These are phyloP conservation scores for Diaporthe vaccinii DNA, from an alignment of 2,329 filamentous ascomycete genomes.

Conservation along the genomic window DNA sequence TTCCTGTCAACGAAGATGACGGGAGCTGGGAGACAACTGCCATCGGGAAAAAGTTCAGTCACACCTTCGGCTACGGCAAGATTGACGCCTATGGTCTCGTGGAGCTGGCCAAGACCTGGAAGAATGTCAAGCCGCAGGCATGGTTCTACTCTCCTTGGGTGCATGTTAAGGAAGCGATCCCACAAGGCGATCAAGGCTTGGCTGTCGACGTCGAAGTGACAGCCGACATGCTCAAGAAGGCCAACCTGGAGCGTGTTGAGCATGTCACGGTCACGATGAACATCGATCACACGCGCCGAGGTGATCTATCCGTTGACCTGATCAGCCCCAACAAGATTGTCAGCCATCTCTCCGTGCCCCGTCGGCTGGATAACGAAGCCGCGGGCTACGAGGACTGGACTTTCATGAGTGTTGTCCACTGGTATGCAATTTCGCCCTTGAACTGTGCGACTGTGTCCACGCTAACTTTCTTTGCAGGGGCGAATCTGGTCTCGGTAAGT, in stretches of 20 bases:
- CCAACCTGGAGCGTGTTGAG: slow-evolving; percentile 89
- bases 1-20: slow-evolving; percentile 79
- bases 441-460: neutral
- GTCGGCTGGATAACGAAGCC: slow-evolving; percentile 75
- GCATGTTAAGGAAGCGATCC: slow-evolving; percentile 87
- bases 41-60: slow-evolving; percentile 89
- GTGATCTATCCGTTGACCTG: slow-evolving; percentile 93
- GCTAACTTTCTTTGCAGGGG: slow-evolving; percentile 72
- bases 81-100: slow-evolving; percentile 90
- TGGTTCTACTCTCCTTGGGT: slow-evolving; percentile 97
- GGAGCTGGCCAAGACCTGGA: slow-evolving; percentile 86
- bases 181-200: slow-evolving; percentile 85
- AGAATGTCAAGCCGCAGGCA: slow-evolving; percentile 92
- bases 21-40: slow-evolving; percentile 86
- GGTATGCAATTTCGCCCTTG: slow-evolving; percentile 66
- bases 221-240: slow-evolving; percentile 80
- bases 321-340: slow-evolving; percentile 85
- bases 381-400: slow-evolving; percentile 94
- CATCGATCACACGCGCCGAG: slow-evolving; percentile 85
- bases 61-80: slow-evolving; percentile 96
- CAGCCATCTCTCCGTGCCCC: slow-evolving; percentile 85
- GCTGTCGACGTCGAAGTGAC: slow-evolving; percentile 87
- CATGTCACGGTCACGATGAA: slow-evolving; percentile 99
- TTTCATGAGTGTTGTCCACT: slow-evolving; percentile 98
- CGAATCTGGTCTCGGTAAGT: slow-evolving; percentile 87